phyloP scores from a whole-genome alignment of 495 filamentous ascomycete species.

The Neurospora sp. region DNA sequence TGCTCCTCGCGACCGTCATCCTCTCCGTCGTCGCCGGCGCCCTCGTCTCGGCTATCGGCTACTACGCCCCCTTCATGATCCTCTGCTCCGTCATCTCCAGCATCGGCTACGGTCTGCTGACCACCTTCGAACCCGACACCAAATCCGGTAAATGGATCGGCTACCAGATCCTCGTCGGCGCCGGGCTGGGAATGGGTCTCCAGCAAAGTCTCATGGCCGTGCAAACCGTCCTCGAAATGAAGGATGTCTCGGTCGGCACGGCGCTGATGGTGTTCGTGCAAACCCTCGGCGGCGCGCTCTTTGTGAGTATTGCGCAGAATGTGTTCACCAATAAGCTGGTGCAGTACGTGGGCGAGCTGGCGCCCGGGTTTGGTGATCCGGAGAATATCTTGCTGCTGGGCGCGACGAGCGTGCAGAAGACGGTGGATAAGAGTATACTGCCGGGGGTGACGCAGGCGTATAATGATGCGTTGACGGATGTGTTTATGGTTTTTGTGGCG shows the following conservation, averaged over 20 bases:
- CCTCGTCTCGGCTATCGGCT: slow-evolving; percentile 52
- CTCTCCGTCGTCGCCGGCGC: slow-evolving; percentile 51
- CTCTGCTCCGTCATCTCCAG: slow-evolving; percentile 45
- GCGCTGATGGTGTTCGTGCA: slow-evolving; percentile 60
- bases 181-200: slow-evolving; percentile 58
- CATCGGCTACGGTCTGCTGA: slow-evolving; percentile 61
- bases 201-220: slow-evolving; percentile 59
- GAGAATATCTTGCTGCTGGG: slow-evolving; percentile 45
- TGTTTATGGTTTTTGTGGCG: slow-evolving; percentile 60
- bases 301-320: slow-evolving; percentile 66
- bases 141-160: slow-evolving; percentile 59
- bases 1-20: slow-evolving; percentile 55
- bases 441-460: slow-evolving; percentile 58
- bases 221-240: slow-evolving; percentile 51
- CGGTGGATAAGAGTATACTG: slow-evolving; percentile 25
- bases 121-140: slow-evolving; percentile 49
- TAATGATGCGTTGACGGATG: slow-evolving; percentile 54
- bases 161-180: slow-evolving; percentile 60
- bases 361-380: slow-evolving; percentile 41
- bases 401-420: slow-evolving; percentile 51
- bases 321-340: slow-evolving; percentile 66
- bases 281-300: slow-evolving; percentile 61
- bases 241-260: slow-evolving; percentile 58
- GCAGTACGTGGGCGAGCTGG: slow-evolving; percentile 38
- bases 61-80: slow-evolving; percentile 70